Evolutionary conservation across 306 rosid genomes (phyloP).

Genomic region (Rubus idaeus): DNA sequence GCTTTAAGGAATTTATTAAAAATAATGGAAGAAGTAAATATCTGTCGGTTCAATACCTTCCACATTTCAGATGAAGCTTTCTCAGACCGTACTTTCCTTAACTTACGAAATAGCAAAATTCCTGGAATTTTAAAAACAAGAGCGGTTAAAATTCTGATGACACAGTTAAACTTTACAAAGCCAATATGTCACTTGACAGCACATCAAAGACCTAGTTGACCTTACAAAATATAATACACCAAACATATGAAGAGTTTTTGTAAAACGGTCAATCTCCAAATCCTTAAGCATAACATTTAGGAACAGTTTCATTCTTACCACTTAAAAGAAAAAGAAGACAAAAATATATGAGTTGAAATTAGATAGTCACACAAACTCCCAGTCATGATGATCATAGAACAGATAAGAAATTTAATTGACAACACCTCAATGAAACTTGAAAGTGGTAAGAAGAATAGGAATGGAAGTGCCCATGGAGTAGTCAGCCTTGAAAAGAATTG

Average conservation of each 20-base stretch:
- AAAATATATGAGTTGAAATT: neutral
- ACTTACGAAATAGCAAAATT: slow-evolving; percentile 44
- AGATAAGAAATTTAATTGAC: neutral
- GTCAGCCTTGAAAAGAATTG: neutral
- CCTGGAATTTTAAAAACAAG: slow-evolving; percentile 35
- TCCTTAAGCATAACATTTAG: neutral
- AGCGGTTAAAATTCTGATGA: slow-evolving; percentile 2
- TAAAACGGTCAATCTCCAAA: neutral
- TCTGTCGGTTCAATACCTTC: slow-evolving; percentile 47
- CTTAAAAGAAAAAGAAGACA: neutral
- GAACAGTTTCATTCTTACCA: neutral
- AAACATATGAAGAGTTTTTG: slow-evolving; percentile 4
- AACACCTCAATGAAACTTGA: neutral
- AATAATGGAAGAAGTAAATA: slow-evolving; percentile 4
- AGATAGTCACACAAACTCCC: neutral
- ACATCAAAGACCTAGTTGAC: neutral
- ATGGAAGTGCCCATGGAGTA: neutral
- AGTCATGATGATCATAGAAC: neutral
- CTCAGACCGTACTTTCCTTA: slow-evolving; percentile 62
- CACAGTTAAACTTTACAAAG: neutral
- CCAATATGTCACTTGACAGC: neutral
- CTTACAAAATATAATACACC: neutral
- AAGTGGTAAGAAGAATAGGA: neutral
- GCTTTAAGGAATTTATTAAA: neutral
- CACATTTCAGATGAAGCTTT: slow-evolving; percentile 68